phyloP scores from a whole-genome alignment of 768 basidiomycete genomes.

The Russula ochroleuca region DNA sequence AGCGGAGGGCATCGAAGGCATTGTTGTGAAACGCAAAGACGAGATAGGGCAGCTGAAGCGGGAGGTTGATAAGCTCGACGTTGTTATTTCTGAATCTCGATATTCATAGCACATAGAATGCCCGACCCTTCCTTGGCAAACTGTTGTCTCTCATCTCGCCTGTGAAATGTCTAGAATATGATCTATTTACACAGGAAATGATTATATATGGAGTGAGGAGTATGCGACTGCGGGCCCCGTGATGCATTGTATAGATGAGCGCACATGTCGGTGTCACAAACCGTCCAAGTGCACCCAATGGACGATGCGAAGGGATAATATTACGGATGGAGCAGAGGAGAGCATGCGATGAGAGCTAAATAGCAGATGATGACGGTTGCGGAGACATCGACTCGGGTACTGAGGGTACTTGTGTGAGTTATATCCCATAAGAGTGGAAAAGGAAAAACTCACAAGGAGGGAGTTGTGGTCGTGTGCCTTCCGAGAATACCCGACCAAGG shows the following conservation, averaged over 20 bases:
- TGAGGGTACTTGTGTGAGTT: not conserved
- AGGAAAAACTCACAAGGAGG: conserved; percentile 58
- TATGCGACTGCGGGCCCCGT: not conserved
- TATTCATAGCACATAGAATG: not conserved
- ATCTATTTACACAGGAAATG: conserved; percentile 21
- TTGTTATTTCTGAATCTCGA: not conserved
- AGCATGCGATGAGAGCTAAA: conserved; percentile 7
- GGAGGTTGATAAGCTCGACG: conserved; percentile 14
- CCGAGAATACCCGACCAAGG: conserved; percentile 82
- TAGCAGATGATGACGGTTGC: conserved; percentile 19
- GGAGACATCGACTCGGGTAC: conserved; percentile 26
- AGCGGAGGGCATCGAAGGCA: conserved; percentile 24
- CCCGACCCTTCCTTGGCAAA: not conserved
- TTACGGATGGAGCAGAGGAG: not conserved
- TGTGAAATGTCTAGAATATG: conserved; percentile 11
- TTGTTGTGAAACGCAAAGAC: conserved; percentile 18
- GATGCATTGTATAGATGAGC: conserved; percentile 1
- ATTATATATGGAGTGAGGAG: conserved; percentile 24
- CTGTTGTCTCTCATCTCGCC: not conserved
- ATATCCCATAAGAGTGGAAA: not conserved
- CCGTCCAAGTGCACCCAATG: not conserved
- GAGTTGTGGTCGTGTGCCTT: conserved; percentile 73
- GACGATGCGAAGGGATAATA: not conserved
- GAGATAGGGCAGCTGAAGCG: conserved; percentile 17
- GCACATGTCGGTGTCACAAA: conserved; percentile 1